Conservation (phyloP, 495 filamentous ascomycete species). For the Xylaria intraflava region DNA sequence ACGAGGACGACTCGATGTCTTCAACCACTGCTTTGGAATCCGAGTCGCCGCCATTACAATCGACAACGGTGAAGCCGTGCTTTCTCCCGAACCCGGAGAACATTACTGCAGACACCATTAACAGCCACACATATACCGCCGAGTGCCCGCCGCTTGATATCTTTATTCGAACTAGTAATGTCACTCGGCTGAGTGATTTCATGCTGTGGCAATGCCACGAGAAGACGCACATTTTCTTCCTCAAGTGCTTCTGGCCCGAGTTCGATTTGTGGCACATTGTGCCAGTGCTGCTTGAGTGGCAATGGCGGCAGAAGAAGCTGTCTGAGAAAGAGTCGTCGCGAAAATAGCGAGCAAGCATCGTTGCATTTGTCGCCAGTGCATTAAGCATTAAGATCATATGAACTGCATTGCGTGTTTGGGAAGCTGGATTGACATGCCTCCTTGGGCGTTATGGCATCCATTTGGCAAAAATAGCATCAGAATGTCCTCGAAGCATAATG, state of each 20-base stretch:
- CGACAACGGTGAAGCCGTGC: slow-evolving; percentile 20
- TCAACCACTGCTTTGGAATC: slow-evolving; percentile 40
- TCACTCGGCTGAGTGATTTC: slow-evolving; percentile 88
- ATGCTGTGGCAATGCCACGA: slow-evolving; percentile 98
- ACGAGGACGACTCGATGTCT: slow-evolving; percentile 52
- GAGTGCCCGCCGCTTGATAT: slow-evolving; percentile 82
- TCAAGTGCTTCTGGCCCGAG: slow-evolving; percentile 91
- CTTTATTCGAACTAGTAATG: slow-evolving; percentile 82
- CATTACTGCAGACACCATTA: slow-evolving; percentile 74
- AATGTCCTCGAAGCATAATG: not conserved
- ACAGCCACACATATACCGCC: slow-evolving; percentile 75
- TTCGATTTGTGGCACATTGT: slow-evolving; percentile 94
- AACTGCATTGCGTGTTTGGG: not conserved
- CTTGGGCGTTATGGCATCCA: not conserved
- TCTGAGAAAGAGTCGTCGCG: slow-evolving; percentile 38
- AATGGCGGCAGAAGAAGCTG: slow-evolving; percentile 57
- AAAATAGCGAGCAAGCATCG: not conserved
- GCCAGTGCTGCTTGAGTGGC: slow-evolving; percentile 88
- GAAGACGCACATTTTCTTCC: slow-evolving; percentile 83
- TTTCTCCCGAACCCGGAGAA: slow-evolving; percentile 61
- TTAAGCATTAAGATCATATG: not conserved
- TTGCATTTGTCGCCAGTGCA: not conserved
- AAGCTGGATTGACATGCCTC: not conserved
- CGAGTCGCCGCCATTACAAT: slow-evolving; percentile 39
- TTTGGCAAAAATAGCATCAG: not conserved